Percentiles rank a stretch among this genome's conserved stretches.
Evolutionary conservation across 2,329 filamentous ascomycete genomes (phyloP).

Genomic region (Ceratocystis cacaofunesta): DNA sequence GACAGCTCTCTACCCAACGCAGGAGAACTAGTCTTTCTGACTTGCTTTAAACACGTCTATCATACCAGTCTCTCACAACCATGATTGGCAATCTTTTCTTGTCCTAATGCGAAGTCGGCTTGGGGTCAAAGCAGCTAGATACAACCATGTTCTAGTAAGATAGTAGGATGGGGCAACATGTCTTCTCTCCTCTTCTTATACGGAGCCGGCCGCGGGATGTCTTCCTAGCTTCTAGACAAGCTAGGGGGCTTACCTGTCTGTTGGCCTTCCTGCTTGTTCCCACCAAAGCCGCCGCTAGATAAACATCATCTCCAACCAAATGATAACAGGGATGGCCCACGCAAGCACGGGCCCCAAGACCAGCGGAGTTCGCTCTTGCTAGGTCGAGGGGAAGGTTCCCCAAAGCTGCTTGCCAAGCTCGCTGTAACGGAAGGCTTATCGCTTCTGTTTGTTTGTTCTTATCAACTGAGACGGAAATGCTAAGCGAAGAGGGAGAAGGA

Average conservation of each 20-base stretch:
- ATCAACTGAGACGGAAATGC: neutral
- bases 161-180: neutral
- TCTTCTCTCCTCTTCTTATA: neutral
- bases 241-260: neutral
- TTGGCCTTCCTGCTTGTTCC: neutral
- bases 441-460: neutral
- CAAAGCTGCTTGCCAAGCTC: neutral
- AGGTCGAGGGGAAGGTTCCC: neutral
- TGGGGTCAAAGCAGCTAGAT: neutral
- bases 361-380: neutral
- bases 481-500: neutral
- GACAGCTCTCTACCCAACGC: too few species aligned
- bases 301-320: neutral
- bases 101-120: slow-evolving; percentile 1
- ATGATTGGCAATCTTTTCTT: neutral
- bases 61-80: neutral
- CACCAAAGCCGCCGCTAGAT: neutral
- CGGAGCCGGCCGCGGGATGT: neutral
- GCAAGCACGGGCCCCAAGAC: neutral
- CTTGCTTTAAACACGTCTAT: neutral
- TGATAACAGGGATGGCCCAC: neutral
- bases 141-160: neutral
- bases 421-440: neutral
- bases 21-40: too few species aligned
- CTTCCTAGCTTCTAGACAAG: neutral